These are phyloP conservation scores for Ogataea wickerhamii DNA, from an alignment of 805 yeast genomes.

Conservation along the genomic window DNA sequence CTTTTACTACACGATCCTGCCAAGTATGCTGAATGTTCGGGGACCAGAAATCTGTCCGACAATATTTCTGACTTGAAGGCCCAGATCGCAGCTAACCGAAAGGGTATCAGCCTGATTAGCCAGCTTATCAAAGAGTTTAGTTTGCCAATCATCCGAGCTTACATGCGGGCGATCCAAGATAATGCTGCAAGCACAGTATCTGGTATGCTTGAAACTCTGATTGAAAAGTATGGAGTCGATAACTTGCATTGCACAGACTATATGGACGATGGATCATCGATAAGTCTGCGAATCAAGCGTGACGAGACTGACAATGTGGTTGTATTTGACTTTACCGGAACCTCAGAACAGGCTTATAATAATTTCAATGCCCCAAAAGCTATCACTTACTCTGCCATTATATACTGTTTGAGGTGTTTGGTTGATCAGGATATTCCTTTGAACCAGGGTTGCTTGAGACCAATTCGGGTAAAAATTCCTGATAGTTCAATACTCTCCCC, in stretches of 20 bases:
- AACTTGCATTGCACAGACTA: slow-evolving; percentile 52
- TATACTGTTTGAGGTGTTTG: slow-evolving; percentile 79
- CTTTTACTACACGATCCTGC: slow-evolving; percentile 45
- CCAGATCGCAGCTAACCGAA: slow-evolving; percentile 48
- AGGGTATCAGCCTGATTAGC: slow-evolving; percentile 45
- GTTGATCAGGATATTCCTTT: slow-evolving; percentile 84
- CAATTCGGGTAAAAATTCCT: slow-evolving; percentile 17
- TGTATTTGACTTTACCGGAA: slow-evolving; percentile 77
- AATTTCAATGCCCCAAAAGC: slow-evolving; percentile 91
- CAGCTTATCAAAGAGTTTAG: slow-evolving; percentile 42
- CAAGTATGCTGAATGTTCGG: slow-evolving; percentile 48
- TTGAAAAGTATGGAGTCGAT: slow-evolving; percentile 36
- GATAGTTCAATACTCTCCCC: slow-evolving; percentile 30
- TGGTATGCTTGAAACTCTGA: slow-evolving; percentile 42
- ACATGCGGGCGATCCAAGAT: slow-evolving; percentile 76
- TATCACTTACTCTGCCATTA: slow-evolving; percentile 80
- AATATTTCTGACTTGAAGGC: slow-evolving; percentile 49
- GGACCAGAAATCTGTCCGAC: slow-evolving; percentile 53
- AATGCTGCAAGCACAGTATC: slow-evolving; percentile 72
- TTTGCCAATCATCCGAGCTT: slow-evolving; percentile 60
- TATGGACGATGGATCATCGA: slow-evolving; percentile 79
- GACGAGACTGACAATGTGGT: slow-evolving; percentile 48
- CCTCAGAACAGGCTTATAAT: slow-evolving; percentile 79
- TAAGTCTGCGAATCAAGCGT: slow-evolving; percentile 49
- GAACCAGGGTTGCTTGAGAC: slow-evolving; percentile 80